Percentiles rank a stretch among this genome's conserved stretches.
These are phyloP conservation scores for Chlorencoelia australis DNA, from an alignment of 2,329 filamentous ascomycete species.

Conservation along the genomic window DNA sequence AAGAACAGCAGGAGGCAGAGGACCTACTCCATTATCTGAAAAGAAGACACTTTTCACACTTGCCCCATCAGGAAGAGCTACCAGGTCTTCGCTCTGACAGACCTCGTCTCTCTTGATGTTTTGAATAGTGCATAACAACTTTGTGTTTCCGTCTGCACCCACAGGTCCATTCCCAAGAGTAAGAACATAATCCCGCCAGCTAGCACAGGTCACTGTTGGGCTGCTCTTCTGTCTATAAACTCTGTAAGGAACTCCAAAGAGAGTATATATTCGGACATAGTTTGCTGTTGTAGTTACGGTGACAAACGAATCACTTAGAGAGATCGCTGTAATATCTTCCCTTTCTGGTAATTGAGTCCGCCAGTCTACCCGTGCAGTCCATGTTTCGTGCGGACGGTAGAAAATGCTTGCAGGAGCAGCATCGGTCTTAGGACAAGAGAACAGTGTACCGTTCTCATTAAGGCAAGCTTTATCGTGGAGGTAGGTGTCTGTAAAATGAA, in stretches of 20 bases:
- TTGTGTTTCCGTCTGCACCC: conserved; percentile 64
- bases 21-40: conserved; percentile 72
- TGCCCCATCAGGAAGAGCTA: conserved; percentile 68
- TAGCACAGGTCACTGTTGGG: conserved; percentile 84
- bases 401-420: conserved; percentile 70
- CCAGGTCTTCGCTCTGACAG: conserved; percentile 88
- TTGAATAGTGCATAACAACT: conserved; percentile 82
- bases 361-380: conserved; percentile 88
- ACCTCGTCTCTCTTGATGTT: conserved; percentile 89
- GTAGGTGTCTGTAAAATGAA: conserved; percentile 95
- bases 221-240: conserved; percentile 87
- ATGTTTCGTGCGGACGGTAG: conserved; percentile 93
- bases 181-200: conserved; percentile 92
- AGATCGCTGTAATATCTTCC: conserved; percentile 81
- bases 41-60: conserved; percentile 81
- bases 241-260: conserved; percentile 82
- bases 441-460: conserved; percentile 73
- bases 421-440: conserved; percentile 65
- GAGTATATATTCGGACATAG: conserved; percentile 85
- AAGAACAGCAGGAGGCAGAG: neutral
- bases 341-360: conserved; percentile 75
- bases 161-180: conserved; percentile 90
- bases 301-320: conserved; percentile 81
- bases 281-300: conserved; percentile 78
- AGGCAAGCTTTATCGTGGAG: conserved; percentile 94